These are phyloP conservation scores for Litchi chinensis DNA, from an alignment of 345 rosid species.

Conservation along the genomic window DNA sequence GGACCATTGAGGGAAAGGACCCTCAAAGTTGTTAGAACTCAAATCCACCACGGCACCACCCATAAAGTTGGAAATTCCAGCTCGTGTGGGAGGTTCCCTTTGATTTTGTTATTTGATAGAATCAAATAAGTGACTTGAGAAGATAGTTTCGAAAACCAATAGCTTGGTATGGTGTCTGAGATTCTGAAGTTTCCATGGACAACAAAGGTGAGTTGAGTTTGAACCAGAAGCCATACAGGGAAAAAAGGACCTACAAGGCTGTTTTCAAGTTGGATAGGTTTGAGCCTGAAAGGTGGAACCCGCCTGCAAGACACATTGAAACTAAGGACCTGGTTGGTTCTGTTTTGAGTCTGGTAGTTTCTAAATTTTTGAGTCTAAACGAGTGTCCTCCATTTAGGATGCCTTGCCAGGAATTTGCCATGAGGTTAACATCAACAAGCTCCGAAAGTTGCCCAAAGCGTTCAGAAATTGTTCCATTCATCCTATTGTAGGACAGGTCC, in stretches of 20 bases:
- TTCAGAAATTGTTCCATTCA: slow-evolving; percentile 53
- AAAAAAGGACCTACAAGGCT: slow-evolving; percentile 55
- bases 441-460: slow-evolving; percentile 47
- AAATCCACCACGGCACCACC: slow-evolving; percentile 39
- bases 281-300: slow-evolving; percentile 61
- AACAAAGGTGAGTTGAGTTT: slow-evolving; percentile 42
- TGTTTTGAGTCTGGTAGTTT: slow-evolving; percentile 40
- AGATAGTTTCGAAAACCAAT: slow-evolving; percentile 41
- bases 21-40: slow-evolving; percentile 50
- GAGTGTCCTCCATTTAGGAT: slow-evolving; percentile 43
- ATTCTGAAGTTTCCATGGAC: slow-evolving; percentile 47
- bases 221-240: slow-evolving; percentile 65
- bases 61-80: slow-evolving; percentile 36
- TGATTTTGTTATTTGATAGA: slow-evolving; percentile 49
- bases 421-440: slow-evolving; percentile 38
- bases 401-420: slow-evolving; percentile 51
- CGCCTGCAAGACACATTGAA: slow-evolving; percentile 43
- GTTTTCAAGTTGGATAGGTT: slow-evolving; percentile 46
- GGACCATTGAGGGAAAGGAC: slow-evolving; percentile 55
- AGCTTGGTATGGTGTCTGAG: slow-evolving; percentile 43
- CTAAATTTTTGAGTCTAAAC: slow-evolving; percentile 36
- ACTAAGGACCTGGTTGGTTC: slow-evolving; percentile 39
- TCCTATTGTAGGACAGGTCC: slow-evolving; percentile 46
- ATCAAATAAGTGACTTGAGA: slow-evolving; percentile 39
- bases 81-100: slow-evolving; percentile 39